phyloP scores from a whole-genome alignment of 2,329 filamentous ascomycete genomes.

The Aspergillus neotritici region DNA sequence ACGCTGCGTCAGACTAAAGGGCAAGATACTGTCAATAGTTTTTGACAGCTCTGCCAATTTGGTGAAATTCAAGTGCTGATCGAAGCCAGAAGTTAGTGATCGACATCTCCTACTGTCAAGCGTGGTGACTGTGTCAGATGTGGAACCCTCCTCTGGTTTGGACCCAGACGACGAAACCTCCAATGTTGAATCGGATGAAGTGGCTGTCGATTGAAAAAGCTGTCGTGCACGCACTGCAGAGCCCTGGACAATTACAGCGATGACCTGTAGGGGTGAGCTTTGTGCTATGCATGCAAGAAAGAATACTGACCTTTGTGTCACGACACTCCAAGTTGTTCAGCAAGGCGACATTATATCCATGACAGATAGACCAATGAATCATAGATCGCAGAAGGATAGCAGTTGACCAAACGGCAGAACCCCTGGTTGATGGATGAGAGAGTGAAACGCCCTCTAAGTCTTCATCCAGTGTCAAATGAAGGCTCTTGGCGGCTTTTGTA shows the following conservation, averaged over 20 bases:
- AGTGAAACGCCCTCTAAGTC: neutral
- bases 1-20: constrained; percentile 14
- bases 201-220: neutral
- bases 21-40: neutral
- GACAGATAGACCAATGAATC: constrained; percentile 51
- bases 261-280: constrained; percentile 11
- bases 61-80: neutral
- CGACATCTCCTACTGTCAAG: no score
- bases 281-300: neutral
- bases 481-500: neutral
- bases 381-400: constrained; percentile 40
- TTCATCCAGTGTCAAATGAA: constrained; percentile 1
- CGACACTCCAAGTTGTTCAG: constrained; percentile 59
- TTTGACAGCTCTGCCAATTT: neutral
- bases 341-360: constrained; percentile 58
- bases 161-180: neutral
- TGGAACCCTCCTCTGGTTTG: neutral
- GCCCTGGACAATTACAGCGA: constrained; percentile 17
- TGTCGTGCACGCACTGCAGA: constrained; percentile 2
- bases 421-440: no score
- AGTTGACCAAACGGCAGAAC: neutral
- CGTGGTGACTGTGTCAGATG: no score
- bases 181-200: neutral
- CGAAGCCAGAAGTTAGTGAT: neutral
- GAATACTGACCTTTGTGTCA: constrained; percentile 54